These are phyloP conservation scores for Penicillium sp. DNA, from an alignment of 2,329 filamentous ascomycete species.

Conservation along the genomic window DNA sequence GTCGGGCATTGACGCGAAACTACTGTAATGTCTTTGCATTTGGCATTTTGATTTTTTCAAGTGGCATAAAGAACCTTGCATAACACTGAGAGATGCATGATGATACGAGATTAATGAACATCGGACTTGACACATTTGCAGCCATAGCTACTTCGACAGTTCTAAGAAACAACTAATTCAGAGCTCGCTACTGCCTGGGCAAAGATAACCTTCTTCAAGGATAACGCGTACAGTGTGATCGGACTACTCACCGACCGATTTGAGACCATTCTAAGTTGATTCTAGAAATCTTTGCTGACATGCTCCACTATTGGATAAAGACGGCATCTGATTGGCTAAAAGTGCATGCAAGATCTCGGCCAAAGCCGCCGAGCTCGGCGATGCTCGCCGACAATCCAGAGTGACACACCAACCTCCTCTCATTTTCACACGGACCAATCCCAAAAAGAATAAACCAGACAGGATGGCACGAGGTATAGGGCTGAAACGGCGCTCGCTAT, in stretches of 20 bases:
- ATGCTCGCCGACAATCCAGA: conserved; percentile 14
- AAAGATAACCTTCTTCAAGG: background rate
- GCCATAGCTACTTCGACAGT: background rate
- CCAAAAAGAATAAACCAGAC: conserved; percentile 6
- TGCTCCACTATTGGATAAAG: background rate
- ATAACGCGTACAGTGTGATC: background rate
- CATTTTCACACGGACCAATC: conserved; percentile 20
- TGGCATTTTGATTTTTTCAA: background rate
- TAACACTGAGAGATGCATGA: conserved; percentile 8
- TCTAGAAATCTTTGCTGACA: background rate
- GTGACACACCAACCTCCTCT: background rate
- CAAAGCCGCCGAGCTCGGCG: conserved; percentile 23
- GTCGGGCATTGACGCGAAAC: conserved; percentile 29
- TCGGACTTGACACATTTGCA: background rate
- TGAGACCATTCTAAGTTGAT: background rate
- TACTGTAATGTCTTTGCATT: conserved; percentile 17
- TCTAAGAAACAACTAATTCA: background rate
- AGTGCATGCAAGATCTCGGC: conserved; percentile 14
- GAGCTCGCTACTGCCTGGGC: background rate
- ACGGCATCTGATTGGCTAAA: conserved; percentile 2
- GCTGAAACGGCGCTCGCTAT: conserved; percentile 24
- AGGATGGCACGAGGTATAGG: conserved; percentile 25
- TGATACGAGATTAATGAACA: conserved; percentile 1
- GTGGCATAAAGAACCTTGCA: background rate
- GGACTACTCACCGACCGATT: background rate